phyloP scores from a whole-genome alignment of 441 rosid species.

The Corymbia citriodora region DNA sequence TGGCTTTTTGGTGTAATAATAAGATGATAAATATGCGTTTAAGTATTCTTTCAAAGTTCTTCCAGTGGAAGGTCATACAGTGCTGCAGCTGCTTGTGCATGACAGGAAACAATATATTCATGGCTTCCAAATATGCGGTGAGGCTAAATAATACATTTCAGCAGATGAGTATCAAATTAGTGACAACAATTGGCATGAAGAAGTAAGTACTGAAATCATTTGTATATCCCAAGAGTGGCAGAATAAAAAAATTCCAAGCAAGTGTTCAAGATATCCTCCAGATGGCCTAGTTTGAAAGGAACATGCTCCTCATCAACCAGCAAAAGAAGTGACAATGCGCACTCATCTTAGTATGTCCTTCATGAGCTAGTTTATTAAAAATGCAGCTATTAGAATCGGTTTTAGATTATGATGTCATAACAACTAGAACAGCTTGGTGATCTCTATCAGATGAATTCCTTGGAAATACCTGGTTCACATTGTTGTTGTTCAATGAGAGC shows the following conservation, averaged over 20 bases:
- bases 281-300: background rate
- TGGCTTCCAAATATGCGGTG: background rate
- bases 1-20: background rate
- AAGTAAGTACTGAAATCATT: background rate
- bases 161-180: background rate
- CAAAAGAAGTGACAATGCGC: background rate
- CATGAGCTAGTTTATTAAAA: background rate
- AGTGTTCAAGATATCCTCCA: background rate
- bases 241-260: background rate
- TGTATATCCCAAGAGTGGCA: background rate
- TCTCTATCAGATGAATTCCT: background rate
- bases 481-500: constrained; percentile 65
- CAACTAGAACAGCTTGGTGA: background rate
- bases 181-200: background rate
- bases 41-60: background rate
- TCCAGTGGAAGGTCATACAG: background rate
- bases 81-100: background rate
- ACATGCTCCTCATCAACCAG: background rate
- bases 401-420: background rate
- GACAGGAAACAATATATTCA: background rate
- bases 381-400: background rate
- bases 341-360: background rate
- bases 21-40: background rate
- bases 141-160: background rate
- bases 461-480: constrained; percentile 55